phyloP scores from a whole-genome alignment of 2,329 filamentous ascomycete species.

The Lasiodiplodia sp. region DNA sequence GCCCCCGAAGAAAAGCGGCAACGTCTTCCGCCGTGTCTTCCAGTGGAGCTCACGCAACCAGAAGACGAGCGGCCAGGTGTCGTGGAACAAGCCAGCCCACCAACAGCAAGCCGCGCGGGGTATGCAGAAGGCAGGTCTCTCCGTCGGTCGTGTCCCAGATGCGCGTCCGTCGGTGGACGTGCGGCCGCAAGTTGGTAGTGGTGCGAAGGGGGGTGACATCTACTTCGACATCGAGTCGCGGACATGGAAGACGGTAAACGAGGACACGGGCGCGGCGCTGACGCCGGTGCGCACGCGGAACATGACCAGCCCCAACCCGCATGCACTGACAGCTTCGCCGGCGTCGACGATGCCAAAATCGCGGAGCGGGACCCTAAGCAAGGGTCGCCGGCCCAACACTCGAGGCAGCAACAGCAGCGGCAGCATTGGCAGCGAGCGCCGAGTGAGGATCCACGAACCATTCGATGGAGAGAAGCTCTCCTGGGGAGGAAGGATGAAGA shows the following conservation, averaged over 20 bases:
- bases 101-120: constrained; percentile 3
- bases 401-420: constrained; percentile 1
- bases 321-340: constrained; percentile 10
- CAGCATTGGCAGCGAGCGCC: constrained; percentile 6
- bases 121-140: constrained; percentile 8
- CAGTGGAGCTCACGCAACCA: constrained; percentile 24
- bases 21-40: constrained; percentile 27
- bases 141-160: constrained; percentile 2
- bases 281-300: constrained; percentile 20
- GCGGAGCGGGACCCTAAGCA: constrained; percentile 12
- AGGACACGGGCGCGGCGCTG: background rate
- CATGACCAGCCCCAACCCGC: constrained; percentile 10
- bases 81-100: constrained; percentile 19
- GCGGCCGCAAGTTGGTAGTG: background rate
- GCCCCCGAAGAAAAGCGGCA: constrained; percentile 12
- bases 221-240: constrained; percentile 25
- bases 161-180: constrained; percentile 7
- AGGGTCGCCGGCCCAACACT: constrained; percentile 11
- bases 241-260: constrained; percentile 8
- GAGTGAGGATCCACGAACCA: background rate
- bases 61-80: constrained; percentile 15
- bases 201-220: background rate
- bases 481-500: constrained; percentile 28
- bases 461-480: constrained; percentile 21
- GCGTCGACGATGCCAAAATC: constrained; percentile 16